Base-by-base conservation (phyloP, 2,329 filamentous ascomycete genomes). In the Neurospora crassa region DNA sequence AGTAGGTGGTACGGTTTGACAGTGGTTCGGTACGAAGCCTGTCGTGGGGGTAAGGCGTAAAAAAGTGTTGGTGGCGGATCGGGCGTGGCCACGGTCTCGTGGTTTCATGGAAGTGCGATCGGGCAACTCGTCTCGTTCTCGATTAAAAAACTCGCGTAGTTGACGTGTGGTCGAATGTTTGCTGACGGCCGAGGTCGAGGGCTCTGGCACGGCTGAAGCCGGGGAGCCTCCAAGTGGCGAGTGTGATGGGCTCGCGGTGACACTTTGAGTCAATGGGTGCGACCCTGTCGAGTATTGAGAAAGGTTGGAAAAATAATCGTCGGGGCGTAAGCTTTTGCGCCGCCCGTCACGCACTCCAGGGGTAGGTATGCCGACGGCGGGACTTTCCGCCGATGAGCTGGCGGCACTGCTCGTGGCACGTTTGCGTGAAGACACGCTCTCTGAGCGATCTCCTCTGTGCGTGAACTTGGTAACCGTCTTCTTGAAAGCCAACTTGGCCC, bases 401-500 rank as follows among this genome's bases (percentile, higher is more conserved):
- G 88, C 87, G 67, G 85, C 87, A 74, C 87, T 90, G 79, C 91
- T 90, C 29, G 84, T 80, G 59, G 89, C 88, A 73, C 88, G 83
- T 69, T 83, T 84, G 68, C 89, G 83, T 69, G 85, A 84, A 68
- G 84, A 83, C 47, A 80, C 80, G 71, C 84, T 86, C 71, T 90
- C 87, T 68, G 84, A 82, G 70, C 88, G 85, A 70, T 91, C 89
- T 67, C 82, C 82, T 8, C 88, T 83, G 74, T 90, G 86, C 72
- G 89, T 89, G 69, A 91, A 86, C 79, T 90, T 90, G 70, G 84
- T 87, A 6, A 90, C 83, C 4, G 87, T 84, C 78, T 91, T 91
- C 80, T 90, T 90, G 68, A 96, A 87, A 47, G 89, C 92, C 14
- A 92, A 96, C 67, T 90, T 89, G 68, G 96, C 92, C 42, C 93